Conservation (phyloP, 1,284 basidiomycete species). For the Trichosporon sp. region DNA sequence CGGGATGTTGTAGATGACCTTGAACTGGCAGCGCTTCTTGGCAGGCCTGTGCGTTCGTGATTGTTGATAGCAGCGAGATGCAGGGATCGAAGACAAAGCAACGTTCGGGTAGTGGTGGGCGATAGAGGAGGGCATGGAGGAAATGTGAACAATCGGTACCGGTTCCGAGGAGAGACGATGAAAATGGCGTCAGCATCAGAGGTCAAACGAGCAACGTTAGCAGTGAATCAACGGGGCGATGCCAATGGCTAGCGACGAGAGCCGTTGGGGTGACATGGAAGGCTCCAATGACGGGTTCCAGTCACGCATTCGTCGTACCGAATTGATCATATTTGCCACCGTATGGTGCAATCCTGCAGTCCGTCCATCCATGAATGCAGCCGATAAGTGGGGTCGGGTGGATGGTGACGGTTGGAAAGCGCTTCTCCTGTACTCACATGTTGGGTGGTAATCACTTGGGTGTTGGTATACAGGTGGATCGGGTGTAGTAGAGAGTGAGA, state of each 20-base stretch:
- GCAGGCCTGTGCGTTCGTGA: slow-evolving; percentile 46
- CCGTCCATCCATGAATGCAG: background rate
- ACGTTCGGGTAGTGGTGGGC: background rate
- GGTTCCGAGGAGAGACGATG: background rate
- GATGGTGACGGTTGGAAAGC: background rate
- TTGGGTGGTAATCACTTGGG: slow-evolving; percentile 17
- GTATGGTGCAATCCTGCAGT: slow-evolving; percentile 10
- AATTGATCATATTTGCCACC: slow-evolving; percentile 7
- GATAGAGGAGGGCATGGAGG: slow-evolving; percentile 2
- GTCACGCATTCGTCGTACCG: slow-evolving; percentile 1
- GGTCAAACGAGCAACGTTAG: slow-evolving; percentile 10
- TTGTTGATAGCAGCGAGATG: background rate
- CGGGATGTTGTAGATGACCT: slow-evolving; percentile 57
- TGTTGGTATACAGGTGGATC: background rate
- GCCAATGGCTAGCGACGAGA: background rate
- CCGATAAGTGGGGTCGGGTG: slow-evolving; percentile 5
- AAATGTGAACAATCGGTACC: slow-evolving; percentile 7
- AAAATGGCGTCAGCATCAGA: background rate
- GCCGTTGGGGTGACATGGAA: background rate
- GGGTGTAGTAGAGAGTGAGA: background rate
- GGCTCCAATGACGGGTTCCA: background rate
- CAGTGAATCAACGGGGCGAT: background rate
- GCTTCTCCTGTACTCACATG: slow-evolving; percentile 23
- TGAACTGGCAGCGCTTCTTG: slow-evolving; percentile 56
- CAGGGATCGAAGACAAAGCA: background rate